phyloP scores from a whole-genome alignment of 2,329 filamentous ascomycete species.

The Chaetomium sp. region DNA sequence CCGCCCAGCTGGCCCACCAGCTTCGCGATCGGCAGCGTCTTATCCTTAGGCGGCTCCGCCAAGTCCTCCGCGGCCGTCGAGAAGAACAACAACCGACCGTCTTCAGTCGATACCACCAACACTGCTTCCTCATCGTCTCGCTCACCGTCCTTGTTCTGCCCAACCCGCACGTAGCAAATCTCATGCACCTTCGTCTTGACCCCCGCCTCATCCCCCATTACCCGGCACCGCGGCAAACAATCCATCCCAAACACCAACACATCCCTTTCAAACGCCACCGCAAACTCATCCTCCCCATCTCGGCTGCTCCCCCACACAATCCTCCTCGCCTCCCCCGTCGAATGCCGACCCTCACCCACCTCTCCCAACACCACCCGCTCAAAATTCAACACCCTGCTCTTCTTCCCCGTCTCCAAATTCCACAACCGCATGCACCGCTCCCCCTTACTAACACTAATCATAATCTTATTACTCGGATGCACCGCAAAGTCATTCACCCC shows the following conservation, averaged over 20 bases:
- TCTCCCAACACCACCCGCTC: slow-evolving; percentile 63
- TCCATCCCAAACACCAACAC: slow-evolving; percentile 83
- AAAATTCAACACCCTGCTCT: slow-evolving; percentile 88
- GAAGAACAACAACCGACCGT: slow-evolving; percentile 80
- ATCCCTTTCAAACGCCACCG: slow-evolving; percentile 82
- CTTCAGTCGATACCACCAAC: slow-evolving; percentile 78
- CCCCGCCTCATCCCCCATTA: slow-evolving; percentile 46
- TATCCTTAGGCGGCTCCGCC: slow-evolving; percentile 13
- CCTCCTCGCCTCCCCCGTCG: slow-evolving; percentile 72
- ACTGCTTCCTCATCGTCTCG: slow-evolving; percentile 43
- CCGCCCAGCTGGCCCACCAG: slow-evolving; percentile 75
- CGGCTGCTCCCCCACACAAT: slow-evolving; percentile 72
- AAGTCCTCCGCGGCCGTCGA: slow-evolving; percentile 49
- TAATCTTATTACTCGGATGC: slow-evolving; percentile 92
- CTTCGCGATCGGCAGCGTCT: slow-evolving; percentile 50
- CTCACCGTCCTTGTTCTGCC: slow-evolving; percentile 31
- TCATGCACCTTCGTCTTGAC: slow-evolving; percentile 77
- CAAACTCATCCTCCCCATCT: slow-evolving; percentile 72
- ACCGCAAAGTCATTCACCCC: slow-evolving; percentile 94
- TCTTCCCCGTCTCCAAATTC: slow-evolving; percentile 95
- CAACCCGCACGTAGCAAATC: slow-evolving; percentile 56
- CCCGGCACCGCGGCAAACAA: slow-evolving; percentile 69
- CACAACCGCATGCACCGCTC: slow-evolving; percentile 90
- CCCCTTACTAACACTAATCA: slow-evolving; percentile 85
- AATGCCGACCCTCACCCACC: slow-evolving; percentile 68